phyloP scores from a whole-genome alignment of 2,329 filamentous ascomycete species.

The Pestalotiopsis sp. region DNA sequence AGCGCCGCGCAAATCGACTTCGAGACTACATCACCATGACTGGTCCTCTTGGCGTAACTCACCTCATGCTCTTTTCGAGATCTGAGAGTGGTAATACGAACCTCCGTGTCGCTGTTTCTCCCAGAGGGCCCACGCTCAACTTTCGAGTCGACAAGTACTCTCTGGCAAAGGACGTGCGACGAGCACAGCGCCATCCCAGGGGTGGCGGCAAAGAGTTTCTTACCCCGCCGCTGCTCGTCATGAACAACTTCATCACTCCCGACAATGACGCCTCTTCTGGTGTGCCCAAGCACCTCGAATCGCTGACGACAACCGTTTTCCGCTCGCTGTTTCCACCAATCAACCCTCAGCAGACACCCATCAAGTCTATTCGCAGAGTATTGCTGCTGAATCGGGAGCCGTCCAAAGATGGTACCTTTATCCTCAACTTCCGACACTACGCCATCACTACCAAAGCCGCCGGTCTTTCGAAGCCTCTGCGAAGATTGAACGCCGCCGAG shows the following conservation, averaged over 20 bases:
- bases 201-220: slow-evolving; percentile 83
- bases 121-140: slow-evolving; percentile 87
- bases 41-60: slow-evolving; percentile 87
- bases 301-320: slow-evolving; percentile 89
- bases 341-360: slow-evolving; percentile 83
- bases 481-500: slow-evolving; percentile 82
- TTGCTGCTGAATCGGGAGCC: slow-evolving; percentile 84
- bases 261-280: slow-evolving; percentile 60
- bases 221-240: slow-evolving; percentile 86
- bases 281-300: slow-evolving; percentile 92
- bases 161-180: slow-evolving; percentile 85
- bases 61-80: slow-evolving; percentile 89
- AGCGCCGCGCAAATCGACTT: slow-evolving; percentile 83
- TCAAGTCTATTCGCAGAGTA: slow-evolving; percentile 90
- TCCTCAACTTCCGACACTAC: slow-evolving; percentile 88
- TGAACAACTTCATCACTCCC: slow-evolving; percentile 91
- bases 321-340: slow-evolving; percentile 96
- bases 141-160: slow-evolving; percentile 96
- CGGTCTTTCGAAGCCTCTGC: slow-evolving; percentile 80
- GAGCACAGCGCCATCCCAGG: slow-evolving; percentile 78
- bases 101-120: slow-evolving; percentile 81
- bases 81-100: slow-evolving; percentile 91
- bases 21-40: slow-evolving; percentile 95
- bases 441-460: slow-evolving; percentile 89
- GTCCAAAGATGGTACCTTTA: slow-evolving; percentile 68